Base-by-base conservation (phyloP, 2,329 filamentous ascomycete genomes). In the Ophiostoma sp. region DNA sequence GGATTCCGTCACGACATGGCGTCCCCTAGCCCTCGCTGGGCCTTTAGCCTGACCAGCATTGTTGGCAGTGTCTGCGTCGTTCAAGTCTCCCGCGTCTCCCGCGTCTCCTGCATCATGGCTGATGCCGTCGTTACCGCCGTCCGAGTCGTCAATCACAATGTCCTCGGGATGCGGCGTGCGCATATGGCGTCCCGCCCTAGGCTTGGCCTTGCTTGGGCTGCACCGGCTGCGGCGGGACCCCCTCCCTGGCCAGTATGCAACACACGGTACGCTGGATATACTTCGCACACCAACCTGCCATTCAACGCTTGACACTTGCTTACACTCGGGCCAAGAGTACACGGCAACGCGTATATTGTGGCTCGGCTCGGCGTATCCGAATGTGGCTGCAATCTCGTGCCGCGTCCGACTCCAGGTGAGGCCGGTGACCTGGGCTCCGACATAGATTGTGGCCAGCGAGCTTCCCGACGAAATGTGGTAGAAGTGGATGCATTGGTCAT, bases 401-500 rank as follows among this genome's bases (percentile, higher is more conserved):
- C 91, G 86, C 13, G 89, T 94, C 36, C 86, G 90, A 69, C 91
- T 95, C 94, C 93, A 99, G 71, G 97, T 89, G 39, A 99, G 84
- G 67, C 91, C 91, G 0, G 95, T 99, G 67, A 99, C 93, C 80
- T 99, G 95, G 1, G 95, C 93, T 48, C 91, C 90, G 57, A 97
- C 95, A 72, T 93, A 90, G 76, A 99, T 98, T 1, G 91, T 96
- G 1, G 94, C 94, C 39, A 99, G 85, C 71, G 89, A 89, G 2
- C 92, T 88, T 4, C 94, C 95, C 0, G 93, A 94, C 27, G 85
- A 85, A 0, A 92, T 91, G 79, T 98, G 94, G 79, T 91, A 97
- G 81, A 99, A 99, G 80, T 96, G 94, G 71, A 99, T 97, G 78
- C 93, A 93, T 75, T 93, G 92, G 80, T 99, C 94, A 76, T 96